Conservation (phyloP, 2,329 filamentous ascomycete species). For the Gyromitra esculenta region DNA sequence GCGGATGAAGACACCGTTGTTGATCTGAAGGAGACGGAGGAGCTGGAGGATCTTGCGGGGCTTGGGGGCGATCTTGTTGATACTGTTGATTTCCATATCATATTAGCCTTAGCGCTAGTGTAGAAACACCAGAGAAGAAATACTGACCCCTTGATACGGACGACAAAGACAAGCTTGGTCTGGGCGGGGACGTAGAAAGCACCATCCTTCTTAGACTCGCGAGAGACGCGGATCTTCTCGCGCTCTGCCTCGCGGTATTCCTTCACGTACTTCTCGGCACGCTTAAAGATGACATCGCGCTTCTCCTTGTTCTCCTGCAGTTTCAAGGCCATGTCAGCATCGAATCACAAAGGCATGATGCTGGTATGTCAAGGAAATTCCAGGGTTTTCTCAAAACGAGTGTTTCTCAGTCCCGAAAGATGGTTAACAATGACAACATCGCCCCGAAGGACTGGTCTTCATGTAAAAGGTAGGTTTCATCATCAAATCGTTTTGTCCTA, state of each 20-base stretch:
- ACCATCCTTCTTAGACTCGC: conserved; percentile 89
- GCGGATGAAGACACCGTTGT: conserved; percentile 98
- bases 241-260: conserved; percentile 99
- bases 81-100: conserved; percentile 68
- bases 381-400: conserved; percentile 12
- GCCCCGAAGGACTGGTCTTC: conserved; percentile 88
- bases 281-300: conserved; percentile 99
- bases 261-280: conserved; percentile 99
- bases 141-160: conserved; percentile 95
- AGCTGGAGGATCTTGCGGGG: conserved; percentile 99
- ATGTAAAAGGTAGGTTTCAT: conserved; percentile 87
- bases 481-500: conserved; percentile 60
- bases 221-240: conserved; percentile 94
- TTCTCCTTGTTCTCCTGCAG: conserved; percentile 96
- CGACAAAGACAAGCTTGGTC: conserved; percentile 94
- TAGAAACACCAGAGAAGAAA: background rate
- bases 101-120: conserved; percentile 47
- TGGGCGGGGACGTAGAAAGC: conserved; percentile 94
- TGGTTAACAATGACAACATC: conserved; percentile 98
- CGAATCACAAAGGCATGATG: conserved; percentile 19
- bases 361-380: conserved; percentile 16
- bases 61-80: conserved; percentile 99
- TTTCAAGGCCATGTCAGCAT: conserved; percentile 60
- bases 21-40: conserved; percentile 99
- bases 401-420: conserved; percentile 95